Evolutionary conservation across 176 grass and related monocot genomes (phyloP).

Genomic region (Zea luxurians): DNA sequence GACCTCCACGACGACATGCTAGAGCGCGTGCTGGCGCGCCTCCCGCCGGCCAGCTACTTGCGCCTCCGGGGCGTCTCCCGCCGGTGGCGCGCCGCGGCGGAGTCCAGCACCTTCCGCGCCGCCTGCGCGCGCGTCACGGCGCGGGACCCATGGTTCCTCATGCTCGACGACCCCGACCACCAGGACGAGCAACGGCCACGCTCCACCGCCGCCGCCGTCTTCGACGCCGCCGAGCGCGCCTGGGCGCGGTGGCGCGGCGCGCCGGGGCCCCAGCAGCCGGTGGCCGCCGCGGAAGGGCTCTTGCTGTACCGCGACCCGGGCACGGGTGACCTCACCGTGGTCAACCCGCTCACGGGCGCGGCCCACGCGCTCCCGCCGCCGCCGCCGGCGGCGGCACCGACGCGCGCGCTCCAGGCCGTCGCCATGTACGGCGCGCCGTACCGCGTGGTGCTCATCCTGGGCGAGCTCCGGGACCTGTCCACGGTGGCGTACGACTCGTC

Average conservation of each 20-base stretch:
- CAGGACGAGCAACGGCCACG: background rate
- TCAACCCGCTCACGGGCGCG: constrained; percentile 73
- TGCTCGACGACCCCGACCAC: constrained; percentile 53
- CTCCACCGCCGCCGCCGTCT: constrained; percentile 4
- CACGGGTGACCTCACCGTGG: constrained; percentile 52
- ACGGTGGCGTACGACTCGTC: constrained; percentile 50
- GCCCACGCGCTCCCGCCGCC: constrained; percentile 49
- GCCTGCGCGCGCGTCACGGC: constrained; percentile 54
- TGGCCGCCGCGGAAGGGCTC: constrained; percentile 64
- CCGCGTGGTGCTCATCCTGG: constrained; percentile 57
- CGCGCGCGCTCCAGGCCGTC: constrained; percentile 49
- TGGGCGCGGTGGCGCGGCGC: constrained; percentile 44
- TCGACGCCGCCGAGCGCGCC: constrained; percentile 39
- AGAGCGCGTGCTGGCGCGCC: constrained; percentile 66
- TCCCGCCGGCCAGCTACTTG: constrained; percentile 73
- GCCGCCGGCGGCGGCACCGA: constrained; percentile 38
- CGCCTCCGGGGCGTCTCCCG: constrained; percentile 66
- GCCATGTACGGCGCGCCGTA: constrained; percentile 57
- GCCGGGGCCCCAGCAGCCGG: constrained; percentile 48
- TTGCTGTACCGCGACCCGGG: constrained; percentile 52
- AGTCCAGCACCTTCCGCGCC: constrained; percentile 57
- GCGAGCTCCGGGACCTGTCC: constrained; percentile 57
- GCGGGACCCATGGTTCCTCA: constrained; percentile 81
- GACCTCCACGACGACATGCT: constrained; percentile 81
- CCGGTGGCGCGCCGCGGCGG: constrained; percentile 52